Base-by-base conservation (phyloP, 2,329 filamentous ascomycete species). In the Pseudogymnoascus sp. region DNA sequence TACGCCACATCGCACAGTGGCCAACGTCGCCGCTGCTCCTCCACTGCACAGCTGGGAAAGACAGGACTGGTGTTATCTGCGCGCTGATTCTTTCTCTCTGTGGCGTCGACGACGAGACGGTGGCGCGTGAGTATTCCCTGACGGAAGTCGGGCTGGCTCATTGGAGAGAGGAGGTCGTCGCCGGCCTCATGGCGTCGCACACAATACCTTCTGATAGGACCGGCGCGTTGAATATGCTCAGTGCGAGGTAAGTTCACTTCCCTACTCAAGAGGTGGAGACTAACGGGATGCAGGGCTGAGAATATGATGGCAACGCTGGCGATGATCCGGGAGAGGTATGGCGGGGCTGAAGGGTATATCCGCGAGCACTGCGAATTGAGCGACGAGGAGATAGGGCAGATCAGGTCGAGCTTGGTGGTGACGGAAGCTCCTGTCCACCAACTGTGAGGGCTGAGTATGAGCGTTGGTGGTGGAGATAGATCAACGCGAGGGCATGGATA, bases 11-110 rank as follows among this genome's bases (percentile, higher is more conserved):
- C 8, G 66, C 70, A 8, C 69, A 77, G 46, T 68, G 71, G 4
- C 71, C 78, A 1, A 69, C 75, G 2, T 73, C 76, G 2, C 84
- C 86, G 6, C 74, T 88, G 8, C 77, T 91, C 5, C 77, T 91
- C 6, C 89, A 93, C 71, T 92, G 89, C 73, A 89, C 88, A 0
- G 88, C 87, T 0, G 89, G 89, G 11, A 93, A 93, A 74, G 89
- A 93, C 73, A 81, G 89, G 46, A 92, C 89, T 0, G 89, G 89
- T 1, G 81, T 92, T 4, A 75, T 91, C 50, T 83, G 84, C 59
- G 89, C 87, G 2, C 69, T 93, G 42, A 72, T 92, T 7, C 78
- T 91, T 40, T 76, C 82, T 25, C 78, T 91, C 28, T 85, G 85
- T 7, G 85, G 86, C 3, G 85, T 90, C 0, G 74, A 79, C 1